Conservation (phyloP, 768 basidiomycete genomes). For the Termitomyces sp. region DNA sequence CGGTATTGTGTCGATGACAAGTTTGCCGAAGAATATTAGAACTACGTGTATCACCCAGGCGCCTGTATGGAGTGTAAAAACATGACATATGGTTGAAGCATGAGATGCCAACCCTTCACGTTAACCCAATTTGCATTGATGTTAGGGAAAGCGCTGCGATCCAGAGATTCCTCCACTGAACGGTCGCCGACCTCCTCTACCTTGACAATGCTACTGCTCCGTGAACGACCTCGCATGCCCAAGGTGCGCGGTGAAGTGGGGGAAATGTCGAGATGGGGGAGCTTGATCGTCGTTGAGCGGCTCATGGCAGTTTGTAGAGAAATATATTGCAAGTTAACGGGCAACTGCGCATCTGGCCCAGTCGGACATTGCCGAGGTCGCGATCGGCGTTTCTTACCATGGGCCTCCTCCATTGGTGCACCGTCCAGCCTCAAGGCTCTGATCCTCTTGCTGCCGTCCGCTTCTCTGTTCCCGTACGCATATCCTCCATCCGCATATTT, state of each 20-base stretch:
- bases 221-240: constrained; percentile 36
- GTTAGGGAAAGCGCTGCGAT: constrained; percentile 77
- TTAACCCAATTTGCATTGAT: constrained; percentile 94
- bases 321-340: constrained; percentile 3
- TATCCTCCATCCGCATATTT: constrained; percentile 66
- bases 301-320: constrained; percentile 32
- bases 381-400: constrained; percentile 18
- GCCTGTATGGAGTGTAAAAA: constrained; percentile 42
- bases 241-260: constrained; percentile 13
- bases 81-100: background rate
- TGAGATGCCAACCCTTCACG: constrained; percentile 61
- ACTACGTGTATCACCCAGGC: constrained; percentile 98
- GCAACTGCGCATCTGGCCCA: constrained; percentile 11
- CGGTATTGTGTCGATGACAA: constrained; percentile 90
- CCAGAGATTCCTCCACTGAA: constrained; percentile 67
- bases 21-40: constrained; percentile 84
- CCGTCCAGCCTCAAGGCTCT: constrained; percentile 49
- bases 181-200: constrained; percentile 78
- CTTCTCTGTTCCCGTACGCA: constrained; percentile 62
- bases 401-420: constrained; percentile 66
- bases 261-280: constrained; percentile 44
- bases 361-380: constrained; percentile 24
- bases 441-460: constrained; percentile 62
- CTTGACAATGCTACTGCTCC: constrained; percentile 76
- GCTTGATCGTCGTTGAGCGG: constrained; percentile 49